Base-by-base conservation (phyloP, 2,329 filamentous ascomycete species). In the Penicillium polonicum region DNA sequence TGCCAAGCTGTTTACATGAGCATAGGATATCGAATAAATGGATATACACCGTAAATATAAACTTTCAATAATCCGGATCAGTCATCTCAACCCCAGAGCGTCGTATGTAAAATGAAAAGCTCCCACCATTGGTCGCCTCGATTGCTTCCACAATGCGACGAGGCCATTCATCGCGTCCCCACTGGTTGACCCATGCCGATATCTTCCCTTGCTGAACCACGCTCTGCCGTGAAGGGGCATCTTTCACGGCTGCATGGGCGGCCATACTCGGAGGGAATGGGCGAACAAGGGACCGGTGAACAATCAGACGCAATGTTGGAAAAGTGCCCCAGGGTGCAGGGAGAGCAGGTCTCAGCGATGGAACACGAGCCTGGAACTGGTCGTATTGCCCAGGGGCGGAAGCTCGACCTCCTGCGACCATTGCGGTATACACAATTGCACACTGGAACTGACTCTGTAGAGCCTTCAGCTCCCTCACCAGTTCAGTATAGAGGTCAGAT, bases 1-100 rank as follows among this genome's bases (percentile, higher is more conserved):
- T 63, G 76, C 72, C 25, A 81, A 82, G 71, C 71, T 87, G 41
- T 87, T 85, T 68, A 68, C 56, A 17, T 65, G 27, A 58, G 27
- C 2, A 12, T 59, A 51, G 2, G 41, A 31, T 44, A 10, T 35
- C 38, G 17, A 19, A 56, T 23, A n/a, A 5, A 42, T 35, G 39
- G 19, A 41, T 41, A 58, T n/a, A 45, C 5, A 31, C 13, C 19
- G 41, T 48, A 31, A 15, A 57, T 36, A 48, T 13, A 25, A 42
- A 19, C 10, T 33, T 56, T 33, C 9, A 27, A 49, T 41, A 13
- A 43, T 57, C 52, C 31, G 48, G 48, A 25, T 39, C 15, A 8
- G 55, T 56, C 33, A 68, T 61, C 41, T 65, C 60, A 21, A 75
- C 61, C 5, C 70, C 72, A 13, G 67, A 53, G 8, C 58, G 59